Percentiles rank a stretch among this genome's conserved stretches.
Conservation (phyloP, 139 green algal genomes). For the Eudorina sp. region DNA sequence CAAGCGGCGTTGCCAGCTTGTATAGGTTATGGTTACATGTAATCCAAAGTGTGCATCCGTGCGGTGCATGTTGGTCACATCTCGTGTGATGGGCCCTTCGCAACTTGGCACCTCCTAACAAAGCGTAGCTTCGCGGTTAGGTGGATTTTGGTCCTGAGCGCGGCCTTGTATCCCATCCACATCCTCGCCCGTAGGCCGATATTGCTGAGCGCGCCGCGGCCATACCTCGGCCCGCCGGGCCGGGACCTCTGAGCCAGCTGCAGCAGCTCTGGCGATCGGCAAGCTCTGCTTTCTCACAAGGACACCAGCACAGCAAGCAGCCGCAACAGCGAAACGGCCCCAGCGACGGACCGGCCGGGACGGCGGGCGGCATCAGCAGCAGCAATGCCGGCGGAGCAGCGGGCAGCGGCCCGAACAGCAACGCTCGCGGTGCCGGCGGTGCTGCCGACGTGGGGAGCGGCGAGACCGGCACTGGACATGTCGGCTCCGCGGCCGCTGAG, state of each 20-base stretch:
- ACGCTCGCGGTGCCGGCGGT: background rate
- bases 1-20: too few species aligned
- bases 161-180: too few species aligned
- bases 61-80: too few species aligned
- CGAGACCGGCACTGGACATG: too few species aligned
- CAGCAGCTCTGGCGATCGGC: conserved; percentile 41
- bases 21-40: too few species aligned
- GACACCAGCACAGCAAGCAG: background rate
- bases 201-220: conserved; percentile 30
- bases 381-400: background rate
- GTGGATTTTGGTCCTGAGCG: too few species aligned
- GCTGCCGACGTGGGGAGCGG: background rate
- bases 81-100: too few species aligned
- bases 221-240: background rate
- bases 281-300: conserved; percentile 28
- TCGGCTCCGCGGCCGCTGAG: background rate
- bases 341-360: background rate
- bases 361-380: background rate
- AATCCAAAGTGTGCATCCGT: too few species aligned
- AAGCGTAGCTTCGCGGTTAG: too few species aligned
- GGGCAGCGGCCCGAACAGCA: background rate
- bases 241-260: conserved; percentile 31
- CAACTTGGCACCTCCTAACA: too few species aligned
- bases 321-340: background rate
- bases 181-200: too few species aligned